These are phyloP conservation scores for Tranzscheliella williamsii DNA, from an alignment of 1,284 basidiomycete species.

Conservation along the genomic window DNA sequence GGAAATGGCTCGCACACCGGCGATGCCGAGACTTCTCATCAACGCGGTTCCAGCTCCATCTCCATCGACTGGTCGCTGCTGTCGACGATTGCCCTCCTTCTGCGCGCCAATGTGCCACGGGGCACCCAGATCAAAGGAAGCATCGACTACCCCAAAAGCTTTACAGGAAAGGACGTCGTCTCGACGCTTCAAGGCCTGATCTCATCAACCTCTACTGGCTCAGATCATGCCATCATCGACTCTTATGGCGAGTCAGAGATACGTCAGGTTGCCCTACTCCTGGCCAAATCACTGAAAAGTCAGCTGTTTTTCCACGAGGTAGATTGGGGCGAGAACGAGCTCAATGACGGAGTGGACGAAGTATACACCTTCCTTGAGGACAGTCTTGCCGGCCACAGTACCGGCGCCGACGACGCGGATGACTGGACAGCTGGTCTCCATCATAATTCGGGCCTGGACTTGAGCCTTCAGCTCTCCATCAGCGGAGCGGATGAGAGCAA, in stretches of 20 bases:
- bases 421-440: slow-evolving; percentile 30
- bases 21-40: slow-evolving; percentile 2
- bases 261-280: slow-evolving; percentile 76
- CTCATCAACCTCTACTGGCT: slow-evolving; percentile 9
- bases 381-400: slow-evolving; percentile 29
- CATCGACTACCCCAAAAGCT: slow-evolving; percentile 55
- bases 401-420: slow-evolving; percentile 10
- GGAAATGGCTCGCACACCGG: not conserved
- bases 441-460: slow-evolving; percentile 15
- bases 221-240: slow-evolving; percentile 63
- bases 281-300: slow-evolving; percentile 84
- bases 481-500: slow-evolving; percentile 4
- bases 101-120: slow-evolving; percentile 81
- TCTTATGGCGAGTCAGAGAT: slow-evolving; percentile 3
- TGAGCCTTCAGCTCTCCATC: slow-evolving; percentile 15
- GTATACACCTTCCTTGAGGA: slow-evolving; percentile 96
- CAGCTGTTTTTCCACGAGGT: slow-evolving; percentile 97
- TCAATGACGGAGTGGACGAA: slow-evolving; percentile 89
- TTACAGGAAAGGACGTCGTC: slow-evolving; percentile 56
- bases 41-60: too few relatives aligned
- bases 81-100: slow-evolving; percentile 82
- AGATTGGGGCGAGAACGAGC: slow-evolving; percentile 82
- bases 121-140: slow-evolving; percentile 72
- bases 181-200: slow-evolving; percentile 45
- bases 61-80: slow-evolving; percentile 85